Evolutionary conservation across 768 basidiomycete species (phyloP), one percentile per base, ranked within the genome.

Genomic region (Coprinellus micaceus): DNA sequence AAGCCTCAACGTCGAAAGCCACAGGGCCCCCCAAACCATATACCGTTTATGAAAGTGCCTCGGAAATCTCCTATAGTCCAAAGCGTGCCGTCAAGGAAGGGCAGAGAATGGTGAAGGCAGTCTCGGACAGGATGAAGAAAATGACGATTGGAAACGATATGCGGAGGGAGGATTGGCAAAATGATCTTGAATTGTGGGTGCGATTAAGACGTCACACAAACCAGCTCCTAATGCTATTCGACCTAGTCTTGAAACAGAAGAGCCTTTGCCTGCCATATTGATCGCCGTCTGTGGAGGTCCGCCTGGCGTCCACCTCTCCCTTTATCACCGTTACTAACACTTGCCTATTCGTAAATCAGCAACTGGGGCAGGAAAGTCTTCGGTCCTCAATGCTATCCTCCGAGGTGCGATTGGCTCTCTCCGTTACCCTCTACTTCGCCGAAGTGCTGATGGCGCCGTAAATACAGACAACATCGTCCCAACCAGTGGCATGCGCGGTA

Each of bases 231-330:
- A 17, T 43, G 7, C n/a, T 6, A 6, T 33, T 33, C 33, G 13
- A 33, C 33, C 6, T 13, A 33, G 33, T 6, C 33, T 33, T 33
- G 7, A 13, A 33, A 17, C 54, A 65, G 65, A 33, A 80, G 82
- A 61, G 77, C 75, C 1, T 68, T 75, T 2, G 17, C 84, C 83
- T 2, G 78, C 74, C 11, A 84, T 82, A 17, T 67, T 85, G 59
- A 84, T 85, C 56, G 83, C 84, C n/a, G 75, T 86, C 9, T 85
- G 84, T 56, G 84, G 84, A 46, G 82, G 82, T 81, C 64, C 25
- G 72, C 62, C 19, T 26, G 13, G 33, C 13, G 33, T 6, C 33
- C 6, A 9, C 5, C n/a, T 4, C 13, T 17, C 30, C 19, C 24
- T 36, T 9, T 15, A 19, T 17, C 10, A 19, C 26, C 29, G 6